phyloP scores from a whole-genome alignment of 1,284 basidiomycete genomes.

The Tremellales sp. region DNA sequence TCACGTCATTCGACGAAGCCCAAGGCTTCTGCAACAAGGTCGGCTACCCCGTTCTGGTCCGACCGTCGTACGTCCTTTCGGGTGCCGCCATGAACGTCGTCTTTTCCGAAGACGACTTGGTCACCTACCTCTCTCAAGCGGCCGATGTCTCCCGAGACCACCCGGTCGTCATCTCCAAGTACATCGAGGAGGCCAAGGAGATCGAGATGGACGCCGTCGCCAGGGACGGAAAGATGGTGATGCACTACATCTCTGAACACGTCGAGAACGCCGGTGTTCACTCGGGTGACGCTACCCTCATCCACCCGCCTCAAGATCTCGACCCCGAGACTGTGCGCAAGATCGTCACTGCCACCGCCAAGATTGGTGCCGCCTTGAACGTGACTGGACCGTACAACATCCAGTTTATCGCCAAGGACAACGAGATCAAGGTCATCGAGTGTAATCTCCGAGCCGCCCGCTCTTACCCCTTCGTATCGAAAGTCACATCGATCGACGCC shows the following conservation, averaged over 20 bases:
- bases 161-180: conserved; percentile 97
- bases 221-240: conserved; percentile 93
- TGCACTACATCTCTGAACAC: conserved; percentile 99
- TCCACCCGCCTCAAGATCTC: conserved; percentile 95
- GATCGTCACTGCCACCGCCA: conserved; percentile 93
- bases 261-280: conserved; percentile 99
- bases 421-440: conserved; percentile 99
- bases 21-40: conserved; percentile 82
- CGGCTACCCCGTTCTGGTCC: conserved; percentile 91
- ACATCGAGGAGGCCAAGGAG: conserved; percentile 98
- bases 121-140: conserved; percentile 90
- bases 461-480: conserved; percentile 98
- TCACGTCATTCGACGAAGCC: conserved; percentile 86
- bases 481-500: conserved; percentile 94
- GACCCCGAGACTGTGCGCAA: conserved; percentile 93
- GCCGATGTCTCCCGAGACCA: conserved; percentile 94
- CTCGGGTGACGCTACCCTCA: conserved; percentile 95
- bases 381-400: conserved; percentile 99
- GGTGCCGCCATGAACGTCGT: conserved; percentile 99
- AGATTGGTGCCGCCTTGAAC: conserved; percentile 97
- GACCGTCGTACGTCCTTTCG: conserved; percentile 95
- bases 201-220: conserved; percentile 99
- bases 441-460: conserved; percentile 97
- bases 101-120: conserved; percentile 84
- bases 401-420: conserved; percentile 99